Base-by-base conservation (phyloP, 176 grass and related monocot genomes). In the Miscanthus lutarioriparius region DNA sequence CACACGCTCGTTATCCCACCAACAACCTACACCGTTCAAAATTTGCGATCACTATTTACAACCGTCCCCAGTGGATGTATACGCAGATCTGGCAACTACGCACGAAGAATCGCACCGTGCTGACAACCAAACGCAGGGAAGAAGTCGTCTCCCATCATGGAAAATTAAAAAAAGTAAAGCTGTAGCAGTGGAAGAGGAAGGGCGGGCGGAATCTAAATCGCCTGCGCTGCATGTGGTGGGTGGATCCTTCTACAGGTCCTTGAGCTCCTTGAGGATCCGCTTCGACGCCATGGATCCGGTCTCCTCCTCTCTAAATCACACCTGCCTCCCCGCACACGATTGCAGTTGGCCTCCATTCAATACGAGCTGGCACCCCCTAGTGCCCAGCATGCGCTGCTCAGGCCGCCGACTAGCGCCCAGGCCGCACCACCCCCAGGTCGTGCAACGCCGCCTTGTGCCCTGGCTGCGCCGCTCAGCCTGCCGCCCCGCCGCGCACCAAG, bases 221-320 rank as follows among this genome's bases (percentile, higher is more conserved):
- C 89, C 89, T 10, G 89, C 89, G 89, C 89, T 90, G 84, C 89
- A 90, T 1, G 88, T 83, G 75, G 84, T 90, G 6, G 89, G 89
- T 9, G 84, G 88, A 26, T 90, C 88, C 84, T 78, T 68, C 88
- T 90, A 84, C 67, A 90, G 84, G 68, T 90, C 88, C 83, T 90
- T 90, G 80, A 90, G 88, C 88, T 90, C 88, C 88, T 90, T 87
- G 67, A 87, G 67, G 84, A 90, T 90, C 84, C 84, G 84, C 89
- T 90, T 90, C 47, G 88, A 86, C 74, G 88, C 88, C 88, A 90
- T 90, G 73, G 44, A 33, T 3, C 64, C 23, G 2, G 17, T 44
- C 4, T 28, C 26, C 77, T 48, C 13, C 40, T 16, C 5, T 26
- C 39, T 22, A n/a, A n/a, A n/a, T 35, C 33, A 33, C 33, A 35